Evolutionary conservation across 2,329 filamentous ascomycete genomes (phyloP), one percentile per base, ranked within the genome.

Genomic region (Penicillium aurantiogriseum): DNA sequence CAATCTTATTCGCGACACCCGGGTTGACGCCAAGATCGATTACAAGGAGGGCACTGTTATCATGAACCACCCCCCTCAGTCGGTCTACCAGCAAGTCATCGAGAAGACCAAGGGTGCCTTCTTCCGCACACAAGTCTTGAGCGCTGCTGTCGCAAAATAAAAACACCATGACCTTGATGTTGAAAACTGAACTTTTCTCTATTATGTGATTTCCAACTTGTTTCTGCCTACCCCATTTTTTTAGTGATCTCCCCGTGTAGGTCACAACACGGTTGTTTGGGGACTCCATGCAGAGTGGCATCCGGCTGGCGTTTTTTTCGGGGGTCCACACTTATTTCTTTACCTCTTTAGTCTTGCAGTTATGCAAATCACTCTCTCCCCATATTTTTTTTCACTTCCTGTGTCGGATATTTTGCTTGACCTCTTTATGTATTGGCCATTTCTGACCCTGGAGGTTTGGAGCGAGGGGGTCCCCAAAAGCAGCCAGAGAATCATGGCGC

Each of bases 11-110:
- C 89, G 94, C 63, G 94, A 99, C 79, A 99, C 94, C 25, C 86
- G 92, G 62, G 90, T 99, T 63, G 94, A 99, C 74, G 94, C 94
- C 71, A 99, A 99, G 86, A 97, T 97, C 74, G 94, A 99, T 80
- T 97, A 96, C 81, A 91, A 97, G 82, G 91, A 96, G 79, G 94
- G 94, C 73, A 97, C 94, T 54, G 94, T 99, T 52, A 87, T 97
- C 68, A 99, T 99, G 93, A 97, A 99, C 83, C 94, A 99, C 80
- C 94, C 93, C 51, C 93, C 94, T 62, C 94, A 95, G 81, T 96
- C 92, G 63, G 93, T 99, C 66, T 97, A 99, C 80, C 93, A 97
- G 81, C 93, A 99, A 79, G 94, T 99, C 71, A 99, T 99, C 72
- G 94, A 99, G 85, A 87, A 92, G 80, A 99, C 94, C 58, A 97